These are phyloP conservation scores for Penicillium corylophilum DNA, from an alignment of 2,329 filamentous ascomycete species.

Conservation along the genomic window DNA sequence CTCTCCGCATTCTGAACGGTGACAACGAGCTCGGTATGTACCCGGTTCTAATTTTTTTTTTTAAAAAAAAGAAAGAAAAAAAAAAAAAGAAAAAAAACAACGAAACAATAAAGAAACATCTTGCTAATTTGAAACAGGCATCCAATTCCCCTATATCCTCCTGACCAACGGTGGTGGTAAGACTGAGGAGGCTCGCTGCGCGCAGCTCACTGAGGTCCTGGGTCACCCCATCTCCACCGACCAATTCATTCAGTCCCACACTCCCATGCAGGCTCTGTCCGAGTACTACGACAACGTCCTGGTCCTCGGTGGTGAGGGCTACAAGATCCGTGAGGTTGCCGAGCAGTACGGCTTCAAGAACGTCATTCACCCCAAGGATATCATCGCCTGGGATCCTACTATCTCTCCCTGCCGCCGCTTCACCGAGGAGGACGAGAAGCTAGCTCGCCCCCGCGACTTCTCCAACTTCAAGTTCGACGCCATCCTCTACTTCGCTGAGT, in stretches of 20 bases:
- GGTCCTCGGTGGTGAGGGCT: constrained; percentile 72
- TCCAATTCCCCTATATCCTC: constrained; percentile 75
- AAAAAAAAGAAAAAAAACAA: no score
- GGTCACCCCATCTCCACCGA: constrained; percentile 64
- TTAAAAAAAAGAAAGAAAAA: no score
- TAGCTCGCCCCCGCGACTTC: constrained; percentile 70
- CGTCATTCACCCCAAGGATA: constrained; percentile 71
- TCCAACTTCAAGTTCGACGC: constrained; percentile 69
- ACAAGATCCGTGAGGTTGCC: constrained; percentile 70
- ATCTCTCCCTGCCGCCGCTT: constrained; percentile 69
- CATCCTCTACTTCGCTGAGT: constrained; percentile 73
- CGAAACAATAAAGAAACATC: not conserved
- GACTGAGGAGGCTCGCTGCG: constrained; percentile 63
- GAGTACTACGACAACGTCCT: constrained; percentile 77
- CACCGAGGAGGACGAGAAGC: constrained; percentile 64
- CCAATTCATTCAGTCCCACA: constrained; percentile 77
- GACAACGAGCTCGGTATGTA: constrained; percentile 62
- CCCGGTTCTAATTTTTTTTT: no score
- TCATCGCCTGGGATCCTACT: constrained; percentile 66
- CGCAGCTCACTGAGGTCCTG: constrained; percentile 67
- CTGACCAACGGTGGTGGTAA: constrained; percentile 74
- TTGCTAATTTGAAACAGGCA: constrained; percentile 44
- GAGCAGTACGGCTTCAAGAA: constrained; percentile 73
- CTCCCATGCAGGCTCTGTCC: constrained; percentile 71
- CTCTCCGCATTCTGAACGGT: constrained; percentile 69